Conservation (phyloP, 257 asterid species). For the Linderniella brevidens region DNA sequence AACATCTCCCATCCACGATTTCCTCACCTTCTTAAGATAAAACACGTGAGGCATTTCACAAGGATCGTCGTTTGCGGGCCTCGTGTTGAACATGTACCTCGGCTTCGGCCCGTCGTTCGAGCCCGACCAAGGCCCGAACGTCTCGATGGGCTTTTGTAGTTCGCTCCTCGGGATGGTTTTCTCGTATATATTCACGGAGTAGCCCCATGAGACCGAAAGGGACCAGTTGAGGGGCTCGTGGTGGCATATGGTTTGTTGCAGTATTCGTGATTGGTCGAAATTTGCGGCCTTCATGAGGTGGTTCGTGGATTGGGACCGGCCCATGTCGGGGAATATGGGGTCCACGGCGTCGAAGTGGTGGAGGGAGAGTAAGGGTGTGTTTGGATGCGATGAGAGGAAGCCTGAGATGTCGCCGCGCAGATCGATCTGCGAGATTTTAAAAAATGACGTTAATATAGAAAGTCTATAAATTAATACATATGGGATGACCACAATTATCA, state of each 20-base stretch:
- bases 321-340: conserved; percentile 48
- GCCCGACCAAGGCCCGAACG: conserved; percentile 27
- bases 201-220: conserved; percentile 73
- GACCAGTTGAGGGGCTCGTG: conserved; percentile 38
- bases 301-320: conserved; percentile 22
- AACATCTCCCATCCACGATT: conserved; percentile 1
- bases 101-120: conserved; percentile 12
- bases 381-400: conserved; percentile 48
- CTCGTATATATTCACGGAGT: conserved; percentile 50
- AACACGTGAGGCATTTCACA: conserved; percentile 50
- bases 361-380: conserved; percentile 43
- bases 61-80: conserved; percentile 21
- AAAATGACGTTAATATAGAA: too few species aligned
- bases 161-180: conserved; percentile 30
- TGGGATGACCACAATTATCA: too few species aligned
- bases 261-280: conserved; percentile 42
- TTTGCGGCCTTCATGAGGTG: conserved; percentile 70
- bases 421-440: conserved; percentile 28
- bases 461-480: too few species aligned
- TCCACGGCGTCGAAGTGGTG: conserved; percentile 55
- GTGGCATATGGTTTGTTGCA: conserved; percentile 65
- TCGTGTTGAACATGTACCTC: conserved; percentile 46
- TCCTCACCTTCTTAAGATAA: conserved; percentile 19
- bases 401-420: conserved; percentile 56
- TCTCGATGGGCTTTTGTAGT: conserved; percentile 43